These are phyloP conservation scores for Skeletonema marinoi DNA, from an alignment of 108 stramenopile species.

Conservation along the genomic window DNA sequence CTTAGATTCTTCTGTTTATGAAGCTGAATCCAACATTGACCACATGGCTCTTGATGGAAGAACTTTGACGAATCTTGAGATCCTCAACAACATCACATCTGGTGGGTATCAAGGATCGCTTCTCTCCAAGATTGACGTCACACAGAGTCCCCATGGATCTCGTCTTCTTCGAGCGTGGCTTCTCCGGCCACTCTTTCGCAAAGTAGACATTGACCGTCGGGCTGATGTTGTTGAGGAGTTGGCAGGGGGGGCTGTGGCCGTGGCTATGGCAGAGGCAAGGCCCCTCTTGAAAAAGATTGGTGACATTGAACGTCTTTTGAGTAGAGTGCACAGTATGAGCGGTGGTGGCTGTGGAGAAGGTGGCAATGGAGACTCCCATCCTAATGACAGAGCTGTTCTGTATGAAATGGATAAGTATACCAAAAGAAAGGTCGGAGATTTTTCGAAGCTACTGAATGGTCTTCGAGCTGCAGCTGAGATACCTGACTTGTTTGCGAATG, in stretches of 20 bases:
- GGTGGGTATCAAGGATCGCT: slow-evolving; percentile 82
- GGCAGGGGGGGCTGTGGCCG: slow-evolving; percentile 59
- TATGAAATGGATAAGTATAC: slow-evolving; percentile 93
- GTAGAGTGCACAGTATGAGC: slow-evolving; percentile 93
- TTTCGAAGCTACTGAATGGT: slow-evolving; percentile 79
- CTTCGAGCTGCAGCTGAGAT: slow-evolving; percentile 66
- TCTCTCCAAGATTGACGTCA: slow-evolving; percentile 90
- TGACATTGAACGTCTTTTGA: slow-evolving; percentile 94
- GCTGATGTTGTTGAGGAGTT: slow-evolving; percentile 95
- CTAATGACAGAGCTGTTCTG: slow-evolving; percentile 93
- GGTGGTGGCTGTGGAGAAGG: slow-evolving; percentile 35
- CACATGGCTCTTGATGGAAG: slow-evolving; percentile 96
- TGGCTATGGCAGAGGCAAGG: slow-evolving; percentile 79
- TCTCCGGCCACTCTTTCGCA: slow-evolving; percentile 88
- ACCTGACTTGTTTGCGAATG: slow-evolving; percentile 79
- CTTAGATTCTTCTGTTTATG: slow-evolving; percentile 1
- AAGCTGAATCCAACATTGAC: slow-evolving; percentile 51
- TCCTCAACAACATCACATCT: slow-evolving; percentile 78
- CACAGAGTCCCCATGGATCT: slow-evolving; percentile 91
- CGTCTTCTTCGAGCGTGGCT: slow-evolving; percentile 96
- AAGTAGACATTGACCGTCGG: slow-evolving; percentile 88
- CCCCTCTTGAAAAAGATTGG: slow-evolving; percentile 72
- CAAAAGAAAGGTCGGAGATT: slow-evolving; percentile 93
- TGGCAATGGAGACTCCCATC: slow-evolving; percentile 64
- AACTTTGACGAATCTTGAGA: slow-evolving; percentile 95